Conservation (phyloP, 768 basidiomycete genomes). For the Coprinopsis marcescibilis region DNA sequence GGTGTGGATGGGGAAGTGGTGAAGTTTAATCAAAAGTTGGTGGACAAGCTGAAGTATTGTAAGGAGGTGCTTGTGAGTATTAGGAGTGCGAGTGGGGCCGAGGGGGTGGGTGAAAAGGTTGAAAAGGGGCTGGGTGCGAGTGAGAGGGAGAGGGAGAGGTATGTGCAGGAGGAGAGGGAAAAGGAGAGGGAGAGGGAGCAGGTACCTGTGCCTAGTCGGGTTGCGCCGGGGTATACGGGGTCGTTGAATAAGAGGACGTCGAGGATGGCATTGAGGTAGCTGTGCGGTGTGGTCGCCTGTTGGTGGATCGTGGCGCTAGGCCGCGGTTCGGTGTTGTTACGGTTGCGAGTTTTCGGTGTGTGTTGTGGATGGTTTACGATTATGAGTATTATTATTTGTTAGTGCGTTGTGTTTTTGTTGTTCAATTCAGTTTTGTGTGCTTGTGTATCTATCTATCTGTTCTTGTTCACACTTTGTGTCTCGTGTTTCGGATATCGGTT, state of each 20-base stretch:
- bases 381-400: too few relatives aligned
- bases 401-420: too few relatives aligned
- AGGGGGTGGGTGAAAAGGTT: constrained; percentile 9
- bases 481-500: too few relatives aligned
- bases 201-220: too few relatives aligned
- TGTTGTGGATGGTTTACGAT: too few relatives aligned
- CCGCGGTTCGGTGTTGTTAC: background rate
- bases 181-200: constrained; percentile 2
- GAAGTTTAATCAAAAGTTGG: constrained; percentile 56
- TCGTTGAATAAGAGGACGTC: background rate
- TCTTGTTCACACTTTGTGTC: too few relatives aligned
- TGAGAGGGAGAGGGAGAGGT: constrained; percentile 1
- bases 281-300: background rate
- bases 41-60: constrained; percentile 83
- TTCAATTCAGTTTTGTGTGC: too few relatives aligned
- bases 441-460: too few relatives aligned
- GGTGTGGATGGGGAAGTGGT: constrained; percentile 45
- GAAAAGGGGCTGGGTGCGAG: constrained; percentile 8
- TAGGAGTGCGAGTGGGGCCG: constrained; percentile 47
- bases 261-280: background rate
- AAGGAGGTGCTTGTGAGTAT: constrained; percentile 78
- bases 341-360: too few relatives aligned
- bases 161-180: background rate
- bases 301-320: background rate
- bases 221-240: too few relatives aligned